Conservation (phyloP, 2,329 filamentous ascomycete species). For the Pseudogymnoascus sp. region DNA sequence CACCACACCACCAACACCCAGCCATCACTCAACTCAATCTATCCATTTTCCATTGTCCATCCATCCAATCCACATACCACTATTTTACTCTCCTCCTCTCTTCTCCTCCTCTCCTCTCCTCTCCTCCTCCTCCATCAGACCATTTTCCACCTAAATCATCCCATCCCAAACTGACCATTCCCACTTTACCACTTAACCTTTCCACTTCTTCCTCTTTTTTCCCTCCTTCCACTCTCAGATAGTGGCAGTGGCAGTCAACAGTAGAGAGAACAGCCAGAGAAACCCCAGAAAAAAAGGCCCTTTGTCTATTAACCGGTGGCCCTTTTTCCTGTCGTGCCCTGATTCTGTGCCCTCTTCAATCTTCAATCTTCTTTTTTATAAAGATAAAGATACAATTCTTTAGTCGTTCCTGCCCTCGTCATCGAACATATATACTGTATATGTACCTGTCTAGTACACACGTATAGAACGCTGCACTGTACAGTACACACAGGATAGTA, state of each 20-base stretch:
- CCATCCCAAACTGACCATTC: neutral
- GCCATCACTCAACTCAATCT: neutral
- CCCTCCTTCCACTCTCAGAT: neutral
- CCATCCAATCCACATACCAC: neutral
- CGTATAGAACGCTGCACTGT: neutral
- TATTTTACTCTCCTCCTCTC: no score
- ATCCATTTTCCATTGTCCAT: neutral
- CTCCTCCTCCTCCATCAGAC: neutral
- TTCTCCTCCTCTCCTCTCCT: no score
- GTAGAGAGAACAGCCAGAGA: neutral
- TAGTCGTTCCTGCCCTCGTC: neutral
- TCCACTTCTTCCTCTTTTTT: neutral
- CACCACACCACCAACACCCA: neutral
- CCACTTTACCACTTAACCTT: neutral
- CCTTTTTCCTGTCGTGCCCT: neutral
- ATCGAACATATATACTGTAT: neutral
- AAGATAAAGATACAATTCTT: neutral
- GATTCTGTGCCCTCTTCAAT: neutral
- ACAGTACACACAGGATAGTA: neutral
- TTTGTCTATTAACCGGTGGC: neutral
- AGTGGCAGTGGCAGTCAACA: neutral
- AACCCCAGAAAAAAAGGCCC: neutral
- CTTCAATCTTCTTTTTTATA: neutral
- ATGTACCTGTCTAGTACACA: neutral
- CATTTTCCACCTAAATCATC: neutral